Conservation (phyloP, 106 monocot species). For the Amphibolis antarctica region DNA sequence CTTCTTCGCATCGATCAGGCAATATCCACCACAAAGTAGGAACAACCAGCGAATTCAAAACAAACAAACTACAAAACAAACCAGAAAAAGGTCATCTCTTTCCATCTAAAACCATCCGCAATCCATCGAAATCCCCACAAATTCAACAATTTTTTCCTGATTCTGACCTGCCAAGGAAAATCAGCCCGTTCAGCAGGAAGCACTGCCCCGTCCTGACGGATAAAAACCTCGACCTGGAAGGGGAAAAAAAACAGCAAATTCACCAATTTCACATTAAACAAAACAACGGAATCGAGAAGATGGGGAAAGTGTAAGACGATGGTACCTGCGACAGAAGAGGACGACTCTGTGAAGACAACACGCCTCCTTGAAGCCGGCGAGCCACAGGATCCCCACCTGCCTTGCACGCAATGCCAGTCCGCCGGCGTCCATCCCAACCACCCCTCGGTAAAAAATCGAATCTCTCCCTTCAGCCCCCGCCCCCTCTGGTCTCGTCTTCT, state of each 20-base stretch:
- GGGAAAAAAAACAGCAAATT: not conserved
- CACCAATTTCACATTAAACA: not conserved
- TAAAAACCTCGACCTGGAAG: constrained; percentile 59
- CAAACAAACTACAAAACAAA: constrained; percentile 54
- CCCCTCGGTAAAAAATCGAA: too few relatives aligned
- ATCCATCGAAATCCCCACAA: too few relatives aligned
- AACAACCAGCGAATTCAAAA: constrained; percentile 54
- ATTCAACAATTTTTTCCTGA: too few relatives aligned
- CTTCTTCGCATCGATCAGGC: constrained; percentile 41
- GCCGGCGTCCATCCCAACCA: constrained; percentile 25
- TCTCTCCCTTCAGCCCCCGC: too few relatives aligned
- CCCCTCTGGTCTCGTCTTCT: too few relatives aligned
- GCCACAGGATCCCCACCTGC: constrained; percentile 42
- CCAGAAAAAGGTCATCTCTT: not conserved
- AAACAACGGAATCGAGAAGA: not conserved
- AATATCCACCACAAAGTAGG: constrained; percentile 78
- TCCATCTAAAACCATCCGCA: too few relatives aligned
- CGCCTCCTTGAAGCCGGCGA: constrained; percentile 85
- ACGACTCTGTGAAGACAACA: constrained; percentile 73
- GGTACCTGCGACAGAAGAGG: constrained; percentile 50
- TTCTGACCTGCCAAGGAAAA: constrained; percentile 79
- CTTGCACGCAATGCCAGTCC: constrained; percentile 24
- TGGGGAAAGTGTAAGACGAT: not conserved
- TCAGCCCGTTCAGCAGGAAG: constrained; percentile 87
- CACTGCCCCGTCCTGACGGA: constrained; percentile 72